These are phyloP conservation scores for Rubus parviflorus DNA, from an alignment of 306 rosid species.

Conservation along the genomic window DNA sequence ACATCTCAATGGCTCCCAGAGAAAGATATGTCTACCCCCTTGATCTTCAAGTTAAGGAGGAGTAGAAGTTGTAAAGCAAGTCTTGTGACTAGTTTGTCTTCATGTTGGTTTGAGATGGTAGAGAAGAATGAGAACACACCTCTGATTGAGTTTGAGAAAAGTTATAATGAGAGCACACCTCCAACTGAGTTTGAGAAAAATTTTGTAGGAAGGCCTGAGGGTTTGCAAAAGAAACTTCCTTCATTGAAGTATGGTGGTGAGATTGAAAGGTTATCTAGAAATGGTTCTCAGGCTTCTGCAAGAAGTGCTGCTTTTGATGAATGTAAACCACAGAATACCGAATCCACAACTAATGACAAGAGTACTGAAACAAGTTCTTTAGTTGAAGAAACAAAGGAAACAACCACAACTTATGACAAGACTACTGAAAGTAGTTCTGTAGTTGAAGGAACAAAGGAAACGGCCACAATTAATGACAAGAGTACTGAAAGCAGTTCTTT, in stretches of 20 bases:
- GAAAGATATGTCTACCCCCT: constrained; percentile 32
- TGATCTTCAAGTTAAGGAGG: constrained; percentile 43
- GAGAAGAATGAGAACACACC: constrained; percentile 57
- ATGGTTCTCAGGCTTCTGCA: constrained; percentile 40
- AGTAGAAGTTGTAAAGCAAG: constrained; percentile 83
- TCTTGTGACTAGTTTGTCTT: constrained; percentile 43
- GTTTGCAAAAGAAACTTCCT: constrained; percentile 47
- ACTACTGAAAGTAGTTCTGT: not conserved
- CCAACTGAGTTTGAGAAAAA: constrained; percentile 55
- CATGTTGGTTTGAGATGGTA: constrained; percentile 55
- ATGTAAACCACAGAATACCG: constrained; percentile 28
- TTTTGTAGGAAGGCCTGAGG: constrained; percentile 64
- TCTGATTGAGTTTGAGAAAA: constrained; percentile 53
- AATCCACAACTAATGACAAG: constrained; percentile 38
- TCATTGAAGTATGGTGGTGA: constrained; percentile 41
- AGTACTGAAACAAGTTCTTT: constrained; percentile 24
- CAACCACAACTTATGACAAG: constrained; percentile 13
- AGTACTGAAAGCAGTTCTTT: not conserved
- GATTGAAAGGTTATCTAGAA: constrained; percentile 32
- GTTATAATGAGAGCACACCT: constrained; percentile 50
- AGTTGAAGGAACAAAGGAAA: not conserved
- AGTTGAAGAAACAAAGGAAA: constrained; percentile 36
- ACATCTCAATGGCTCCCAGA: constrained; percentile 43
- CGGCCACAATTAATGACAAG: not conserved
- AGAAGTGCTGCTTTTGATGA: constrained; percentile 33